Evolutionary conservation across 805 yeast species (phyloP), one percentile per base, ranked within the genome.

Genomic region (Saccharomycopsis guyanensis): DNA sequence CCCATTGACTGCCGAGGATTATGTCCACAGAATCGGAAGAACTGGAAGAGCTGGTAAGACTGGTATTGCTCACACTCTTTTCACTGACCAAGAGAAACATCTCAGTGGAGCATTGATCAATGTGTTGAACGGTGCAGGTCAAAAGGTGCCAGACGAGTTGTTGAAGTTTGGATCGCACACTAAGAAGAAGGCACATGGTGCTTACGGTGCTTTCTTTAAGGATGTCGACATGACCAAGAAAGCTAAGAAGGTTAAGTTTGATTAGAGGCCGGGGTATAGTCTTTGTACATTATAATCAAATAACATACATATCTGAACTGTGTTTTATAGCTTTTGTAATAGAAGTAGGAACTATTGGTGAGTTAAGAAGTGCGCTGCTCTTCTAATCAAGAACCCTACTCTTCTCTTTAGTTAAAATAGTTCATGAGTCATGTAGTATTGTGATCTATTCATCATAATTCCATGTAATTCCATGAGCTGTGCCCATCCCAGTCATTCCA

Each of bases 41-140:
- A 91, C 97, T 6, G 97, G 97, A 52, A 81, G 97, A 69, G 98
- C 97, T 13, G 97, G 97, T 35, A 86, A 83, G 65, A 73, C 88
- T 1, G 99, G 99, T 60, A 78, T 80, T 53, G 95, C 99, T 13
- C 94, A 89, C 62, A 91, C 99, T 1, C 71, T 93, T 39, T 93
- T 93, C 70, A 93, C 98, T 5, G 97, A 89, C 55, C 93, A 88
- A 59, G 97, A 93, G 64, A 93, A 93, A 64, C 97, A 91, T 64
- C 73, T 93, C 43, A 83, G 95, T 50, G 97, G 98, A 53, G 97
- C 95, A 2, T 71, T 93, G 56, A 82, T 86, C 68, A 93, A 93
- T 62, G 89, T 93, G 36, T 71, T 93, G 57, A 76, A 95, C 55
- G 96, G 94, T 55, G 98, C 97, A 18, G 78, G 82, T 65, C 98